Base-by-base conservation (phyloP, 257 asterid genomes). In the Solanum virginianum region DNA sequence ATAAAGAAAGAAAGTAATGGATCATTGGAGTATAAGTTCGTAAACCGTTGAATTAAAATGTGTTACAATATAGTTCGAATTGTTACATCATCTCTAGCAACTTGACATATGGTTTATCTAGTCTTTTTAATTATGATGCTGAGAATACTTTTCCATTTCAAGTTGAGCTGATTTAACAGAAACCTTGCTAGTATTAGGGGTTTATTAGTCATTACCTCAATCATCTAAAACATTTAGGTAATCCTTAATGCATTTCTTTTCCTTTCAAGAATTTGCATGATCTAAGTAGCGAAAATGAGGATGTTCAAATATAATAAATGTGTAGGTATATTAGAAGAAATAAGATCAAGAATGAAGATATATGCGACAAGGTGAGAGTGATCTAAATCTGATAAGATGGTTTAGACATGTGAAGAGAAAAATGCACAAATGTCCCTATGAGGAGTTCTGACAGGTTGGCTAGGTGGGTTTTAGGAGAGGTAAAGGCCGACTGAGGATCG, bases 401-500 rank as follows among this genome's bases (percentile, higher is more conserved):
- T 65, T 26, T 2, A 7, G 3, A 7, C 2, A 26, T 65, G 11
- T 13, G 11, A 62, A 62, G 0, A 57, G 3, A 32, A 3, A 20
- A 12, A 57, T 57, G 13, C 12, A 57, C 11, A 57, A 0, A 57
- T 18, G 5, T 2, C 65, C 6, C 5, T 8, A 0, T 20, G 13
- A 57, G 26, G 26, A 57, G 65, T 5, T 57, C 13, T 0, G 13
- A 57, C 1, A 20, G 26, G 13, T 57, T 57, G 7, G 2, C 2
- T 4, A 8, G 6, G 7, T 18, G 65, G 11, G 13, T 57, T 20
- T 57, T 8, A 57, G 26, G 13, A 57, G 26, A 57, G 63, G 63
- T 0, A 57, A 1, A 18, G 60, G 60, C 0, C 17, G 9, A 3
- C 0, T 14, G 13, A 55, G 17, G 1, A 7, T 2, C 0, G 11